Conservation (phyloP, 257 asterid genomes). For the Haberlea rhodopensis region DNA sequence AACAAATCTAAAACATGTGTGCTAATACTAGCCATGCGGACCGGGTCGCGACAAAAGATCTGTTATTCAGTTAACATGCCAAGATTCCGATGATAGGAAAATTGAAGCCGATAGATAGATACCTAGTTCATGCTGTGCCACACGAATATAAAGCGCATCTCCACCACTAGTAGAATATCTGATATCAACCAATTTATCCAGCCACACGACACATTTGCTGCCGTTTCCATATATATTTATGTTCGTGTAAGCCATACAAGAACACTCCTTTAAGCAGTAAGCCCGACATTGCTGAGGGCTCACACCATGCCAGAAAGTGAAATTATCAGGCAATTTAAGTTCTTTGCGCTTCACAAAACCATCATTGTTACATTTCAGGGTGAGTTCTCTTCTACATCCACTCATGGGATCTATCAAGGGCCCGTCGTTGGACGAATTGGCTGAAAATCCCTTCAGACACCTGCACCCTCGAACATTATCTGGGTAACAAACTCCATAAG, state of each 20-base stretch:
- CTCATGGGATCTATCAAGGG: constrained; percentile 19
- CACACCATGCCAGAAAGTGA: constrained; percentile 22
- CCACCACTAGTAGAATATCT: constrained; percentile 21
- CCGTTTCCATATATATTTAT: constrained; percentile 28
- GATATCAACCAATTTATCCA: constrained; percentile 33
- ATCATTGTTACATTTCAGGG: constrained; percentile 32
- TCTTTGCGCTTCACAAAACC: constrained; percentile 31
- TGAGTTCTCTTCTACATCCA: constrained; percentile 30
- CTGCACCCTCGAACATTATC: constrained; percentile 24
- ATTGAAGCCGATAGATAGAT: constrained; percentile 5
- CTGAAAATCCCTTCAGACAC: constrained; percentile 38
- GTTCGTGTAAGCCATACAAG: constrained; percentile 39
- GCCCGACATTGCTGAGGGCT: constrained; percentile 22
- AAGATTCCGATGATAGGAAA: background rate
- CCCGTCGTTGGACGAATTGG: constrained; percentile 30
- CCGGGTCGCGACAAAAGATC: background rate
- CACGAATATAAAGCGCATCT: constrained; percentile 37
- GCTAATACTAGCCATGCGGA: background rate
- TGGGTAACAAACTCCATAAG: constrained; percentile 31
- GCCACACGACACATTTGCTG: constrained; percentile 36
- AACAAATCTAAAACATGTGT: too few species aligned
- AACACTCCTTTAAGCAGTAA: constrained; percentile 33
- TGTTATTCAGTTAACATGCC: background rate
- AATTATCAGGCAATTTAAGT: constrained; percentile 39
- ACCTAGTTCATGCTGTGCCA: constrained; percentile 36